Conservation (phyloP, 495 filamentous ascomycete genomes). For the Aspergillus campestris region DNA sequence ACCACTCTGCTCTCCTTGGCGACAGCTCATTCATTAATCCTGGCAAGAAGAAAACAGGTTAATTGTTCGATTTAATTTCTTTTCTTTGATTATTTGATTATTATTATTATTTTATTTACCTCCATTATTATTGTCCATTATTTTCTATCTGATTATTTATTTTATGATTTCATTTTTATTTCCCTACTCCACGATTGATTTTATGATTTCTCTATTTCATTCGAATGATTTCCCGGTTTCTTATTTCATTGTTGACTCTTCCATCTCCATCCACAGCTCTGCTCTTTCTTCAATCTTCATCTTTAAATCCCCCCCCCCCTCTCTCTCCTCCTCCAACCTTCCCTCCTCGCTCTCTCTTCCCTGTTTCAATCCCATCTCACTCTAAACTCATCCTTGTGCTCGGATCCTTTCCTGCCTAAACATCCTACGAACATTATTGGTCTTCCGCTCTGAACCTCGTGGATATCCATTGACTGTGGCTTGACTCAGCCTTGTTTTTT, state of each 20-base stretch:
- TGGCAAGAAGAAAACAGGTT: too few relatives aligned
- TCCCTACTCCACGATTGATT: background rate
- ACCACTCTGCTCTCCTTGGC: slow-evolving; percentile 5
- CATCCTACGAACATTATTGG: background rate
- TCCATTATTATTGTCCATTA: background rate
- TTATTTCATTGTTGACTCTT: background rate
- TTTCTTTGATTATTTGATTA: background rate
- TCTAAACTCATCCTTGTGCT: background rate
- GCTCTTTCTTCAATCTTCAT: slow-evolving; percentile 4
- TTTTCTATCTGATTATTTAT: background rate
- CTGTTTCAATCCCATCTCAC: background rate
- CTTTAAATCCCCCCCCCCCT: background rate
- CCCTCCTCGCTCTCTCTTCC: background rate
- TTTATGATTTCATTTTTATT: background rate
- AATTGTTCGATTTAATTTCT: background rate
- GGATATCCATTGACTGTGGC: background rate
- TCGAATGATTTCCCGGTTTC: background rate
- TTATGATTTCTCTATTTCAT: background rate
- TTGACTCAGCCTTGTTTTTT: slow-evolving; percentile 2
- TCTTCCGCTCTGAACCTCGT: background rate
- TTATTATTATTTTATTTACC: background rate
- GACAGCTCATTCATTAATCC: too few relatives aligned
- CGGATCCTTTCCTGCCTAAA: slow-evolving; percentile 10
- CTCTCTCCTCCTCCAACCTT: background rate
- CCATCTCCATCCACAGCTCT: background rate